phyloP scores from a whole-genome alignment of 1,284 basidiomycete species.

The Tilletiaria anomala region DNA sequence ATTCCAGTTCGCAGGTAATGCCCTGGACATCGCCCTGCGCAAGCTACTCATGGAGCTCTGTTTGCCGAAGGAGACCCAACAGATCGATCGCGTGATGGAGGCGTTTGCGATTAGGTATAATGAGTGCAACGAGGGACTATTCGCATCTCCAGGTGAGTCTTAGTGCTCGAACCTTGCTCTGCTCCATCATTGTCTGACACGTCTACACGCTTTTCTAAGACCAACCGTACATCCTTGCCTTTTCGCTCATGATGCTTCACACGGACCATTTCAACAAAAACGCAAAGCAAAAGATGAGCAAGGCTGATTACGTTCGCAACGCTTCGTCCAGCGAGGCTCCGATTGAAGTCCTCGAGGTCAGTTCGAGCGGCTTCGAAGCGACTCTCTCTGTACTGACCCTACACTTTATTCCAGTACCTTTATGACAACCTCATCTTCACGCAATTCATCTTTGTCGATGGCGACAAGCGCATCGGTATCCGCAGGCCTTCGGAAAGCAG shows the following conservation, averaged over 20 bases:
- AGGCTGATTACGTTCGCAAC: slow-evolving; percentile 27
- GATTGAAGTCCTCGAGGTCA: slow-evolving; percentile 69
- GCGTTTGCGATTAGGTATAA: slow-evolving; percentile 77
- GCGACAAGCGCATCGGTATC: slow-evolving; percentile 37
- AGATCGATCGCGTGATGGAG: slow-evolving; percentile 94
- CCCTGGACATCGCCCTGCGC: slow-evolving; percentile 82
- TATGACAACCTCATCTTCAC: slow-evolving; percentile 93
- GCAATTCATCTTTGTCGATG: slow-evolving; percentile 86
- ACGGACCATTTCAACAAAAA: slow-evolving; percentile 96
- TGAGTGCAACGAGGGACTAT: slow-evolving; percentile 68
- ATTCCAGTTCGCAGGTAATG: slow-evolving; percentile 67
- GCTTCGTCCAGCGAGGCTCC: slow-evolving; percentile 58
- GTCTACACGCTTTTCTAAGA: slow-evolving; percentile 47
- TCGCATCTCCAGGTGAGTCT: slow-evolving; percentile 42
- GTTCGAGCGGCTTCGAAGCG: slow-evolving; percentile 10
- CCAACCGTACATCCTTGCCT: slow-evolving; percentile 88
- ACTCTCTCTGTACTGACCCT: slow-evolving; percentile 2
- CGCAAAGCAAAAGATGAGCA: slow-evolving; percentile 87
- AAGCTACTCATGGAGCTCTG: slow-evolving; percentile 79
- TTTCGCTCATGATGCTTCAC: slow-evolving; percentile 96
- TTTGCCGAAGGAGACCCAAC: slow-evolving; percentile 87
- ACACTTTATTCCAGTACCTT: slow-evolving; percentile 53
- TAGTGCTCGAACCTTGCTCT: slow-evolving; percentile 49
- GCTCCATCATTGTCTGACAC: no score
- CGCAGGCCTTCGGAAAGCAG: background rate